phyloP scores from a whole-genome alignment of 108 stramenopile species.

The Aurantiochytrium sp. region DNA sequence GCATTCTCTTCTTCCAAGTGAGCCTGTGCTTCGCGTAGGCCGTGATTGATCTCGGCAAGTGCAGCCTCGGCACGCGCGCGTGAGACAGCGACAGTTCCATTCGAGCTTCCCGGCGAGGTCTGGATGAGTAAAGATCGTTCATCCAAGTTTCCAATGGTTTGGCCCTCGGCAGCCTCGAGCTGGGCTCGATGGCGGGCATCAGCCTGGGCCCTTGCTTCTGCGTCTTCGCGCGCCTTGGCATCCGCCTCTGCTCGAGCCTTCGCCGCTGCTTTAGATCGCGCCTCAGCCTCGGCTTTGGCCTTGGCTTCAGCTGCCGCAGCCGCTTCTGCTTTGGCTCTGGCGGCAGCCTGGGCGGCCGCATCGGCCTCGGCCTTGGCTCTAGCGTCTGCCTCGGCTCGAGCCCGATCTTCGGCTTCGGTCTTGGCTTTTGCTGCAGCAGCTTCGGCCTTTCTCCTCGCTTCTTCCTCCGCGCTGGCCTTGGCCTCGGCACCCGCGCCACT shows the following conservation, averaged over 20 bases:
- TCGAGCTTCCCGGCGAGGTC: too few species aligned
- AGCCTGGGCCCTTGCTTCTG: not conserved
- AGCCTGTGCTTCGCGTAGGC: too few species aligned
- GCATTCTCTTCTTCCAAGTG: too few species aligned
- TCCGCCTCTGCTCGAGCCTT: not conserved
- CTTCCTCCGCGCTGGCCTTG: not conserved
- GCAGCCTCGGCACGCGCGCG: too few species aligned
- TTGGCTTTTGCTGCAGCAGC: not conserved
- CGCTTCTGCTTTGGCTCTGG: not conserved
- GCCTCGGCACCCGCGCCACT: not conserved
- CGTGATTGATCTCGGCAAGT: too few species aligned
- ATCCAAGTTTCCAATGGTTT: too few species aligned
- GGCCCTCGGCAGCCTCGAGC: too few species aligned
- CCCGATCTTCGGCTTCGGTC: not conserved
- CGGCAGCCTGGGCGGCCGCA: not conserved
- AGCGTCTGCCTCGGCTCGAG: not conserved
- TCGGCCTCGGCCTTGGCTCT: not conserved
- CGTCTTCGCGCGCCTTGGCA: not conserved
- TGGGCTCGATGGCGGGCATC: not conserved
- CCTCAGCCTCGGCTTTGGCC: not conserved
- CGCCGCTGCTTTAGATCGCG: not conserved
- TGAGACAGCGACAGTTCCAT: too few species aligned
- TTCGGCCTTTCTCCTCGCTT: not conserved
- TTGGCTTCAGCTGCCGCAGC: not conserved
- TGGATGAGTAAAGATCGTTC: too few species aligned